These are phyloP conservation scores for Nakaseomyces kungkrabaensis DNA, from an alignment of 1,139 yeast species.

Conservation along the genomic window DNA sequence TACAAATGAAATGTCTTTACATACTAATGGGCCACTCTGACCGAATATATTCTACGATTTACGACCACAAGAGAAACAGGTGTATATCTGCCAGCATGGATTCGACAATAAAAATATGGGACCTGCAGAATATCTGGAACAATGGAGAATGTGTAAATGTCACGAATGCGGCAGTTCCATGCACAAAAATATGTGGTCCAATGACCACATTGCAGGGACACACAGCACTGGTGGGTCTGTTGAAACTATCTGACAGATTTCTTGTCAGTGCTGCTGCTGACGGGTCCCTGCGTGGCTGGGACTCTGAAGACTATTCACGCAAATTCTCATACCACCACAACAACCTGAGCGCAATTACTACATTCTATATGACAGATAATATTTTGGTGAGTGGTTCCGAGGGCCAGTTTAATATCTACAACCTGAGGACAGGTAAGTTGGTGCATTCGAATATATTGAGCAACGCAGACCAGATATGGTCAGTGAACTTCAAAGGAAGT, in stretches of 20 bases:
- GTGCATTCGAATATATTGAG: slow-evolving; percentile 60
- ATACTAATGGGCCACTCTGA: slow-evolving; percentile 77
- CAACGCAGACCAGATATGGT: slow-evolving; percentile 89
- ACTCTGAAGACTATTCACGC: slow-evolving; percentile 66
- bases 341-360: slow-evolving; percentile 82
- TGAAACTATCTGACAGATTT: slow-evolving; percentile 66
- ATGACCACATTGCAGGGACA: slow-evolving; percentile 52
- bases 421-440: slow-evolving; percentile 65
- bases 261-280: slow-evolving; percentile 97
- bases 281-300: slow-evolving; percentile 85
- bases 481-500: slow-evolving; percentile 75
- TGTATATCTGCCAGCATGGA: slow-evolving; percentile 94
- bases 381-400: slow-evolving; percentile 86
- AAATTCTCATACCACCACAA: slow-evolving; percentile 69
- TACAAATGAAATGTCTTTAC: slow-evolving; percentile 62
- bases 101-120: slow-evolving; percentile 83
- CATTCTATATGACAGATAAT: slow-evolving; percentile 83
- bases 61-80: slow-evolving; percentile 63
- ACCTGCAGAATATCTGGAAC: slow-evolving; percentile 39
- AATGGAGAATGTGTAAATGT: slow-evolving; percentile 25
- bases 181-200: slow-evolving; percentile 25
- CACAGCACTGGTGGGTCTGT: slow-evolving; percentile 77
- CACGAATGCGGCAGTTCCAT: slow-evolving; percentile 19
- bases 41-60: slow-evolving; percentile 76
- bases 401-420: slow-evolving; percentile 73